A percentile compares a stretch with the other conserved stretches of the same genome.
phyloP scores from a whole-genome alignment of 768 basidiomycete species.

The Gyrodon lividus region DNA sequence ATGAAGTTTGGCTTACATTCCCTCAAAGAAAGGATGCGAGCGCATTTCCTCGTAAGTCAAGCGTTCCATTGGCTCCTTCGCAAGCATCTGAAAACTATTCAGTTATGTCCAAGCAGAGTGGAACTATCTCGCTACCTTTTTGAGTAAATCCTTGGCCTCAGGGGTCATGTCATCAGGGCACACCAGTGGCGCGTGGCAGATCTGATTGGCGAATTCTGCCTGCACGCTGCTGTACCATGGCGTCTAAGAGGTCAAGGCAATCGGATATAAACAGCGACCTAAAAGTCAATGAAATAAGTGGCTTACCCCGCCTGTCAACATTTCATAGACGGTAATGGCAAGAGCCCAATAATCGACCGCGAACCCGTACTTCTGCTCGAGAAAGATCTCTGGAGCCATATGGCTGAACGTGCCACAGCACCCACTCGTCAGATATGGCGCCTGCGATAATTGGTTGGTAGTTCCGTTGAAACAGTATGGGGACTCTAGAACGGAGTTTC shows the following conservation, averaged over 20 bases:
- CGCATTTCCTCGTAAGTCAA: conserved; percentile 5
- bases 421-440: neutral
- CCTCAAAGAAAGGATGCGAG: conserved; percentile 5
- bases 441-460: neutral
- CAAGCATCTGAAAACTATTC: conserved; percentile 7
- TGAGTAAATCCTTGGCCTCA: conserved; percentile 1
- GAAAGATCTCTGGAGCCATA: conserved; percentile 13
- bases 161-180: neutral
- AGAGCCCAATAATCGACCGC: conserved; percentile 15
- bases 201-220: neutral
- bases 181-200: neutral
- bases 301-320: conserved; percentile 9
- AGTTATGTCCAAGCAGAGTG: neutral
- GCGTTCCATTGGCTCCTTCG: conserved; percentile 1
- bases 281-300: neutral
- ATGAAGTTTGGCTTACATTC: neutral
- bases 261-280: neutral
- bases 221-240: neutral
- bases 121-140: neutral
- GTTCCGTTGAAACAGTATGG: conserved; percentile 3
- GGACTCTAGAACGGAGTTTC: neutral
- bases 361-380: conserved; percentile 3
- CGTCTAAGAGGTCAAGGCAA: neutral
- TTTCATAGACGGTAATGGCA: conserved; percentile 11
- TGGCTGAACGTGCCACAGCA: conserved; percentile 8